Percentiles rank a stretch among this genome's conserved stretches.
Evolutionary conservation across 257 asterid genomes (phyloP).

Genomic region (Osmanthus fragrans): DNA sequence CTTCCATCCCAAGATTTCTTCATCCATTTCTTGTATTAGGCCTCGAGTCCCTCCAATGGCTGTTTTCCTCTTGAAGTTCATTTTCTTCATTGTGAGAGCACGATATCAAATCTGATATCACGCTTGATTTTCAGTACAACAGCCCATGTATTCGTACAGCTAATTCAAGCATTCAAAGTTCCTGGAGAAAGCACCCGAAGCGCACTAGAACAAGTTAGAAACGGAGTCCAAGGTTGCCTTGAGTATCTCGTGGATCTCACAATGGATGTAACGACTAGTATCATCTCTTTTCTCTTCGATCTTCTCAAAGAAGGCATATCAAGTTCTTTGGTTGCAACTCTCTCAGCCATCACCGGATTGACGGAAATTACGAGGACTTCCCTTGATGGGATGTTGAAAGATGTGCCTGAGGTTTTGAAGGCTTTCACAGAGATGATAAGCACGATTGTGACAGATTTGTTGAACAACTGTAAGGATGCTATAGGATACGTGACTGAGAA

Average conservation of each 20-base stretch:
- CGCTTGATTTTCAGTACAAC: conserved; percentile 39
- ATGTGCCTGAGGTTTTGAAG: conserved; percentile 39
- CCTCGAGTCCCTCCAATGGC: conserved; percentile 35
- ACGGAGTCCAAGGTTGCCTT: conserved; percentile 30
- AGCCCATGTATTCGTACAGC: conserved; percentile 44
- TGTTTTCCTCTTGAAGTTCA: conserved; percentile 50
- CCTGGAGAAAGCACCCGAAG: conserved; percentile 48
- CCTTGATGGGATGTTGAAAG: conserved; percentile 36
- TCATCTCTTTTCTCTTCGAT: conserved; percentile 43
- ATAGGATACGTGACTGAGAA: conserved; percentile 39
- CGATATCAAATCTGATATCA: conserved; percentile 33
- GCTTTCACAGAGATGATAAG: conserved; percentile 47
- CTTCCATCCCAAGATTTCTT: conserved; percentile 22
- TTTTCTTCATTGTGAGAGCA: conserved; percentile 32
- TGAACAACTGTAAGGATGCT: conserved; percentile 53
- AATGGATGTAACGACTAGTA: conserved; percentile 16
- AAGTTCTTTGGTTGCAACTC: conserved; percentile 28
- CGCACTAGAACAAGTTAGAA: conserved; percentile 35
- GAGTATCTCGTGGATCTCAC: conserved; percentile 32
- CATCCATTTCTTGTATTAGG: neutral
- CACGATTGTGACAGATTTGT: conserved; percentile 33
- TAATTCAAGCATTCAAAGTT: conserved; percentile 43
- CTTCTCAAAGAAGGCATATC: conserved; percentile 33
- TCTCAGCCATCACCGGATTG: conserved; percentile 33
- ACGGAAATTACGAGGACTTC: conserved; percentile 38